These are phyloP conservation scores for Rhizopogon vesiculosus DNA, from an alignment of 768 basidiomycete genomes.

Conservation along the genomic window DNA sequence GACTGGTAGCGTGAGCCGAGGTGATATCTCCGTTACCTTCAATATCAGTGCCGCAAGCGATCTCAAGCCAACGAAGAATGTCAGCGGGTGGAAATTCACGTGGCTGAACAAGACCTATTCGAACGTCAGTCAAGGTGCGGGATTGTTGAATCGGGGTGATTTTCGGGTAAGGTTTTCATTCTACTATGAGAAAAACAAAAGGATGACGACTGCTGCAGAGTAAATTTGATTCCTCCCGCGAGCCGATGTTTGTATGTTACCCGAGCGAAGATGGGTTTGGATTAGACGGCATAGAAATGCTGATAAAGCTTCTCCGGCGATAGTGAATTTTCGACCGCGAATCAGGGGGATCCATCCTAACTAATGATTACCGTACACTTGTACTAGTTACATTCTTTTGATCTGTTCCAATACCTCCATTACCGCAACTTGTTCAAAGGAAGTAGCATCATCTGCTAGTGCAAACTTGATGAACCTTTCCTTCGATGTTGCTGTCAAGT, in stretches of 20 bases:
- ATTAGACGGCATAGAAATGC: conserved; percentile 37
- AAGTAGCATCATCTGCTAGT: neutral
- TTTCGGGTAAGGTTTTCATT: conserved; percentile 33
- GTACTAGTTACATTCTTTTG: too few relatives aligned
- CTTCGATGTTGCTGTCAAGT: neutral
- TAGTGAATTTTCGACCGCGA: neutral
- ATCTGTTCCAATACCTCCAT: neutral
- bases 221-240: conserved; percentile 40
- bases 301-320: conserved; percentile 33
- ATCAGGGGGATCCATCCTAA: neutral
- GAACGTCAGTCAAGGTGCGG: conserved; percentile 33
- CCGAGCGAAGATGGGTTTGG: conserved; percentile 42
- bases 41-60: conserved; percentile 42
- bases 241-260: conserved; percentile 48
- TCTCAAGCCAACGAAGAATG: conserved; percentile 36
- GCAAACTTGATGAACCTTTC: neutral
- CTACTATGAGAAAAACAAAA: neutral
- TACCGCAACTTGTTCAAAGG: neutral
- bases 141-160: conserved; percentile 37
- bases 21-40: conserved; percentile 36
- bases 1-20: neutral
- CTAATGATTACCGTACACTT: neutral
- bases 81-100: conserved; percentile 43
- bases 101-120: conserved; percentile 40
- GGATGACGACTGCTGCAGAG: conserved; percentile 19